These are phyloP conservation scores for Scytalidium sp. DNA, from an alignment of 2,329 filamentous ascomycete species.

Conservation along the genomic window DNA sequence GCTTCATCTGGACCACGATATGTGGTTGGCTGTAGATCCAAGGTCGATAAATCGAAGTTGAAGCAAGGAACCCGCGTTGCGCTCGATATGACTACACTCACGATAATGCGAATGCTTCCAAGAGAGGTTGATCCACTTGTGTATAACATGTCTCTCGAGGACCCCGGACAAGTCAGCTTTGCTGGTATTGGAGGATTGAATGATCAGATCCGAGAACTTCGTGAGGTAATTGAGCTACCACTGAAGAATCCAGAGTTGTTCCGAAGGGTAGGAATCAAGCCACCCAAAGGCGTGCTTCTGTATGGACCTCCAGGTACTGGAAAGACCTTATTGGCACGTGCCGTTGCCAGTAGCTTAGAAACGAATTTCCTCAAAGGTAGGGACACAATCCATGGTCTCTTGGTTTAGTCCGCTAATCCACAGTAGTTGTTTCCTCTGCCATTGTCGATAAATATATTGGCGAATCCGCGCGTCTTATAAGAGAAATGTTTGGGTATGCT, in stretches of 20 bases:
- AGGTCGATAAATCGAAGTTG: constrained; percentile 94
- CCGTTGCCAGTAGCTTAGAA: constrained; percentile 92
- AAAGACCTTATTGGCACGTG: constrained; percentile 91
- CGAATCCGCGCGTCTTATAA: constrained; percentile 93
- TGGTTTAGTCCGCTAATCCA: background rate
- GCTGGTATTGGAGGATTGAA: constrained; percentile 96
- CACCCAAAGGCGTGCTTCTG: constrained; percentile 92
- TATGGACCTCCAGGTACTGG: constrained; percentile 97
- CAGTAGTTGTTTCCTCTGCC: constrained; percentile 82
- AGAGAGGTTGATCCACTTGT: constrained; percentile 97
- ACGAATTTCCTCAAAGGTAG: constrained; percentile 97
- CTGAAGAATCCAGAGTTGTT: constrained; percentile 99
- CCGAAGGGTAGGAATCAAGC: constrained; percentile 95
- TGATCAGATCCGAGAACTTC: constrained; percentile 94
- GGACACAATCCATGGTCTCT: constrained; percentile 11
- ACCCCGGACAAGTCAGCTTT: constrained; percentile 96
- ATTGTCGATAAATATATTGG: constrained; percentile 99
- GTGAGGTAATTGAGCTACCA: constrained; percentile 96
- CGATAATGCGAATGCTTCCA: constrained; percentile 99
- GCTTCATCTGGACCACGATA: constrained; percentile 96
- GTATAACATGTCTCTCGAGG: constrained; percentile 99
- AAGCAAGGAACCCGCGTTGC: constrained; percentile 98
- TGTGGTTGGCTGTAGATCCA: constrained; percentile 96
- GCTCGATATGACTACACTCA: constrained; percentile 98
- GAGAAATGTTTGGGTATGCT: constrained; percentile 99